Conservation (phyloP, 345 rosid genomes). For the Lepidium sativum region DNA sequence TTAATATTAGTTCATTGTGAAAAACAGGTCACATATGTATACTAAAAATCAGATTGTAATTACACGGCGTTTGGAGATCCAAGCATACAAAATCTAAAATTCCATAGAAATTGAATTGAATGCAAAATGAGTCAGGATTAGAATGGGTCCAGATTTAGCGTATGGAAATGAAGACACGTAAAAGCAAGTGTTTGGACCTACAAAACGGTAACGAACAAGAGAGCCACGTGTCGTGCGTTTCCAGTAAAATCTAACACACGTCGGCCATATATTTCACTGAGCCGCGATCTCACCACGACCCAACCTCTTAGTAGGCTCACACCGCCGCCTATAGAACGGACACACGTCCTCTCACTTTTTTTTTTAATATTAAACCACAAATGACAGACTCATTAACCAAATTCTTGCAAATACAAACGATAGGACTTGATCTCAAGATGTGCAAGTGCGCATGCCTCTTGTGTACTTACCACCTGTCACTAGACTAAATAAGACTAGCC, state of each 20-base stretch:
- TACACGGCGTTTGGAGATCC: not conserved
- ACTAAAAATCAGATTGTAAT: not conserved
- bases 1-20: too few species aligned
- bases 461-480: too few species aligned
- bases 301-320: slow-evolving; percentile 1
- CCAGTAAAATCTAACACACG: slow-evolving; percentile 5
- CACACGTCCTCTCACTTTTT: slow-evolving; percentile 18
- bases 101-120: not conserved
- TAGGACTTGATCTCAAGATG: too few species aligned
- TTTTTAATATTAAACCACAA: too few species aligned
- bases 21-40: slow-evolving; percentile 1
- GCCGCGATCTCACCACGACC: not conserved
- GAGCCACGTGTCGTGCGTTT: slow-evolving; percentile 4
- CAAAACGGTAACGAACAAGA: not conserved
- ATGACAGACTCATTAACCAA: too few species aligned
- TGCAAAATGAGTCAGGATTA: not conserved
- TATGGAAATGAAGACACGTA: not conserved
- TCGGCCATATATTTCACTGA: slow-evolving; percentile 7
- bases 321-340: slow-evolving; percentile 10
- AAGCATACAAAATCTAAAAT: not conserved
- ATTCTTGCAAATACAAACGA: too few species aligned
- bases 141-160: not conserved
- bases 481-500: too few species aligned
- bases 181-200: not conserved
- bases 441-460: too few species aligned